Evolutionary conservation across 768 basidiomycete species (phyloP).

Genomic region (Russula dissimulans): DNA sequence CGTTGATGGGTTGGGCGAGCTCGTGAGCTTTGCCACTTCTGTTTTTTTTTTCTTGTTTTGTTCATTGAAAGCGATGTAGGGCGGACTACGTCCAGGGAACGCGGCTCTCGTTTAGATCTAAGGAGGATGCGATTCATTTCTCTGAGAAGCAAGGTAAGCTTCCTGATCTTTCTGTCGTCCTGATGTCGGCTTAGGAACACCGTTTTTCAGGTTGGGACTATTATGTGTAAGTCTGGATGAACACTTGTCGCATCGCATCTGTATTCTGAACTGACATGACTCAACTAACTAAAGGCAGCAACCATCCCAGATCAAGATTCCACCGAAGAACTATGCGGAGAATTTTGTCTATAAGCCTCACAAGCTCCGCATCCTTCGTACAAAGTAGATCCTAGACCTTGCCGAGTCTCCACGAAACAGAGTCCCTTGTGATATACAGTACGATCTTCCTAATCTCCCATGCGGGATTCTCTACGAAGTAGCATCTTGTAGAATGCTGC

Average conservation of each 20-base stretch:
- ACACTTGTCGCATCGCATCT: background rate
- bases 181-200: conserved; percentile 3
- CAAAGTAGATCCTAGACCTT: conserved; percentile 56
- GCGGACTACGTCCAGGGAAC: conserved; percentile 97
- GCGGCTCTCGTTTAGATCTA: conserved; percentile 69
- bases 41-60: background rate
- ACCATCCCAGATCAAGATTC: conserved; percentile 53
- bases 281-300: conserved; percentile 38
- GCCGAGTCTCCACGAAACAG: background rate
- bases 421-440: background rate
- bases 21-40: conserved; percentile 49
- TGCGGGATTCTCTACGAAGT: background rate
- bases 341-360: conserved; percentile 80
- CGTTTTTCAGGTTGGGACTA: conserved; percentile 78
- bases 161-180: background rate
- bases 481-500: background rate
- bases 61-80: conserved; percentile 31
- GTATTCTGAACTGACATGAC: background rate
- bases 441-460: background rate
- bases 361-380: conserved; percentile 75
- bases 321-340: conserved; percentile 84
- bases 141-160: conserved; percentile 88
- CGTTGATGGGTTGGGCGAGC: conserved; percentile 93
- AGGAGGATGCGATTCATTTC: conserved; percentile 89
- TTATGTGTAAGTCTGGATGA: conserved; percentile 56